Percentiles rank a stretch among this genome's conserved stretches.
Evolutionary conservation across 495 filamentous ascomycete genomes (phyloP).

Genomic region (Xylaria curta): DNA sequence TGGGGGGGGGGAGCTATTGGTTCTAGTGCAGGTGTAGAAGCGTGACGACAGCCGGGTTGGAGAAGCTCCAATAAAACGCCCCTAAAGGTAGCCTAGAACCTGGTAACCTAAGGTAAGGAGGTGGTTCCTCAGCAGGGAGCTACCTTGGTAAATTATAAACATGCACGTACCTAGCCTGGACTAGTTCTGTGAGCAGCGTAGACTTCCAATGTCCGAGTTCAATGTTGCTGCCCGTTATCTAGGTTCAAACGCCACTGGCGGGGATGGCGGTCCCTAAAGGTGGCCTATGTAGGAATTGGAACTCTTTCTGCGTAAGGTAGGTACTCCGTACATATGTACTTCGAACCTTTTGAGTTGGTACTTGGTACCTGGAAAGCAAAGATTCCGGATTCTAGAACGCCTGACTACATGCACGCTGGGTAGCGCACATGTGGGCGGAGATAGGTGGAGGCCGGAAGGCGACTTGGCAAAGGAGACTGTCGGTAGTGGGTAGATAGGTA

Average conservation of each 20-base stretch:
- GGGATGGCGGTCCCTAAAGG: not conserved
- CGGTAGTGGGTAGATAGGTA: not conserved
- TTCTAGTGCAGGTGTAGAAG: constrained; percentile 12
- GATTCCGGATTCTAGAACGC: not conserved
- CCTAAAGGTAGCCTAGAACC: not conserved
- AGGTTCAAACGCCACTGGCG: not conserved
- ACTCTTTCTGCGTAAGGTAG: not conserved
- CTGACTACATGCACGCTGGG: not conserved
- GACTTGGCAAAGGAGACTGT: constrained; percentile 15
- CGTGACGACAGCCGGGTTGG: constrained; percentile 25
- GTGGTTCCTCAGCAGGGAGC: not conserved
- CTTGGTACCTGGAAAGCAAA: not conserved
- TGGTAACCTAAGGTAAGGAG: not conserved
- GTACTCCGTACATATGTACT: not conserved
- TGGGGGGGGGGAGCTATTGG: constrained; percentile 13
- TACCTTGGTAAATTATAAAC: not conserved
- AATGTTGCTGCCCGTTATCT: not conserved
- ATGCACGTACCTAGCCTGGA: not conserved
- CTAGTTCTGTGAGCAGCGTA: not conserved
- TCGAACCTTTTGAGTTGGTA: not conserved
- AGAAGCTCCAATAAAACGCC: constrained; percentile 18
- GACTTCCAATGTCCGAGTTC: not conserved
- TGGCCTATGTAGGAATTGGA: not conserved
- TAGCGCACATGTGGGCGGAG: not conserved
- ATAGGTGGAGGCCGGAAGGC: constrained; percentile 11